phyloP scores from a whole-genome alignment of 2,329 filamentous ascomycete genomes.

The Ceratocystis alfenasii region DNA sequence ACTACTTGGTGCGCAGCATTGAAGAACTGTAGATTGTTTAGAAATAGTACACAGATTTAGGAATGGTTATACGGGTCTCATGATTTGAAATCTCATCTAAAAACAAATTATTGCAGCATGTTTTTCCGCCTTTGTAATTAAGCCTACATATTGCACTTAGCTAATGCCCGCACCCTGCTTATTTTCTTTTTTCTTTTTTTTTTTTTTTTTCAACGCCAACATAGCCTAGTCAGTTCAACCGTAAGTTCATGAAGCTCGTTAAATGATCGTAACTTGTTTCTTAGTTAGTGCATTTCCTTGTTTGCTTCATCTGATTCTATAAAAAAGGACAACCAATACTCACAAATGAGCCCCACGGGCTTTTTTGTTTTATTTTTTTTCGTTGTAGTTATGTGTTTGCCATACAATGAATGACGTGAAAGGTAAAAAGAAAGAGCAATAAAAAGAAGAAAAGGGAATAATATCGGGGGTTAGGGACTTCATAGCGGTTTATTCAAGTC shows the following conservation, averaged over 20 bases:
- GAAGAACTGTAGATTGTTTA: slow-evolving; percentile 41
- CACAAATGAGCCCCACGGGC: background rate
- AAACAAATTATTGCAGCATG: background rate
- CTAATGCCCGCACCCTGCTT: background rate
- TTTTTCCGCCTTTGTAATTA: background rate
- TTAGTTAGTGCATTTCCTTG: background rate
- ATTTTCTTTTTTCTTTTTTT: background rate
- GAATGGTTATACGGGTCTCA: too few relatives aligned
- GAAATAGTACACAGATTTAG: background rate
- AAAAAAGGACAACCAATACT: background rate
- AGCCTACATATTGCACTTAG: background rate
- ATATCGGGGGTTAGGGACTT: background rate
- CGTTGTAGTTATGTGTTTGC: background rate
- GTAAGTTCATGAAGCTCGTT: slow-evolving; percentile 4
- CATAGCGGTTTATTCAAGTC: background rate
- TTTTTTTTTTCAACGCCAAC: background rate
- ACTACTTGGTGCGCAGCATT: slow-evolving; percentile 43
- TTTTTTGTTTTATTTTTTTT: slow-evolving; percentile 1
- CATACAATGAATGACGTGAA: background rate
- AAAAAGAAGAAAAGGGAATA: background rate
- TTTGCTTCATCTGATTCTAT: background rate
- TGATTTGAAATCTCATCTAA: background rate
- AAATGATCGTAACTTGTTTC: slow-evolving; percentile 1
- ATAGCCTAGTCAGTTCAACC: background rate
- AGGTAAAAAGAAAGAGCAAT: background rate